Evolutionary conservation across 257 asterid species (phyloP), one percentile per base, ranked within the genome.

Genomic region (Solanum neorickii): DNA sequence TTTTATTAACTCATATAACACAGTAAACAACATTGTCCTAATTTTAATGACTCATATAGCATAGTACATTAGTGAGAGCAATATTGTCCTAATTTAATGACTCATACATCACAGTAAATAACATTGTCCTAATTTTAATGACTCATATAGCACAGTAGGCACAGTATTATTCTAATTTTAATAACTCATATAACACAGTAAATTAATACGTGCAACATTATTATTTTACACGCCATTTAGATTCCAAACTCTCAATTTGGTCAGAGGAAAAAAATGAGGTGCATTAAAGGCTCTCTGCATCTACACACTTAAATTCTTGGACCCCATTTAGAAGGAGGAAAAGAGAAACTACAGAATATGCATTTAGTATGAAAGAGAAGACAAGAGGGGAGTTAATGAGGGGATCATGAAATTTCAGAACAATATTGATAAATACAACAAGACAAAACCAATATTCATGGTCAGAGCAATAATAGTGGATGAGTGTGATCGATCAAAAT

Each of bases 361-460:
- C 86, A 86, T 68, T 86, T 52, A 75, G 78, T 49, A 52, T 56
- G 86, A 73, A 86, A 86, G 88, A 27, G 77, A 41, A 86, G 62
- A 86, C 21, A 27, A 14, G 75, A 16, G 78, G 9, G n/a, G 66
- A 86, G 56, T 77, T 86, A 86, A 86, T 39, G 86, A 41, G 27
- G 7, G 66, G 62, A 49, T 31, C 82, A 44, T 66, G 82, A 85
- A 60, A 59, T 46, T 41, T 41, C 87, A 25, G 15, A 85, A 35
- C 15, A 66, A 41, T 12, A 56, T 60, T 49, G n/a, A 84, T 85
- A 85, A 68, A 85, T 85, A 52, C 82, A 68, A 44, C 23, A 70
- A 10, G 66, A 68, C 80, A 29, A 85, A 25, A 42, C 10, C n/a
- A 9, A 44, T 15, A 78, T 74, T 20, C 52, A 74, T 21, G 6